Conservation (phyloP, 2,329 filamentous ascomycete genomes). For the Fusarium nelsonii region DNA sequence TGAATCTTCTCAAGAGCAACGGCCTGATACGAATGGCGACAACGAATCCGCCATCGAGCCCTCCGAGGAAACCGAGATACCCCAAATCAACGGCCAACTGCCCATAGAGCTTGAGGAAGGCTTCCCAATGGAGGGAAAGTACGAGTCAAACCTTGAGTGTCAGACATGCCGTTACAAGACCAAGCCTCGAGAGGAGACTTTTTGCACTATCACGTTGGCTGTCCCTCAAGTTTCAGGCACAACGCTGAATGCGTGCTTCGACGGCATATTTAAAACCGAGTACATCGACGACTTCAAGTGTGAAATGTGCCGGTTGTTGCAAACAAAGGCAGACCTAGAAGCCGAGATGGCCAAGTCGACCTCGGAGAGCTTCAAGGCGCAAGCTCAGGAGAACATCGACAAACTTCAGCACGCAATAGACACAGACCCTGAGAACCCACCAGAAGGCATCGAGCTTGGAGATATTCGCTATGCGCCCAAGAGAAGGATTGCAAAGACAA, state of each 20-base stretch:
- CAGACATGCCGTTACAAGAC: conserved; percentile 90
- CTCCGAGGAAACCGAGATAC: conserved; percentile 39
- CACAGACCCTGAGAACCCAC: conserved; percentile 83
- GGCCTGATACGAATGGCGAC: conserved; percentile 19
- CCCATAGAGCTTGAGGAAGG: conserved; percentile 70
- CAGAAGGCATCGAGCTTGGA: conserved; percentile 79
- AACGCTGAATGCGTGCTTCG: conserved; percentile 88
- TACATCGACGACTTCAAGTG: conserved; percentile 98
- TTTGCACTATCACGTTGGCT: conserved; percentile 91
- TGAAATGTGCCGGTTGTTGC: conserved; percentile 88
- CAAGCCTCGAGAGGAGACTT: conserved; percentile 83
- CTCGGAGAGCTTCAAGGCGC: conserved; percentile 64
- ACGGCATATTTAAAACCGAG: conserved; percentile 93
- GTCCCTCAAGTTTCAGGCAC: conserved; percentile 88
- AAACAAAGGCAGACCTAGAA: conserved; percentile 76
- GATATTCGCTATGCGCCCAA: conserved; percentile 81
- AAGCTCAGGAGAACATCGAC: conserved; percentile 69
- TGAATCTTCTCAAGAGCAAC: conserved; percentile 24
- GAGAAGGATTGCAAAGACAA: conserved; percentile 86
- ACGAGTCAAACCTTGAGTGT: conserved; percentile 96
- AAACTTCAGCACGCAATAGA: conserved; percentile 77
- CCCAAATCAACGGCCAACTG: conserved; percentile 40
- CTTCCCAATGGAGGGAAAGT: conserved; percentile 91
- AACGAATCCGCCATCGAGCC: conserved; percentile 44
- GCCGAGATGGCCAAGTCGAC: conserved; percentile 68